Percentiles rank a stretch among this genome's conserved stretches.
These are phyloP conservation scores for Carex parvula DNA, from an alignment of 176 grass and related monocot genomes.

Conservation along the genomic window DNA sequence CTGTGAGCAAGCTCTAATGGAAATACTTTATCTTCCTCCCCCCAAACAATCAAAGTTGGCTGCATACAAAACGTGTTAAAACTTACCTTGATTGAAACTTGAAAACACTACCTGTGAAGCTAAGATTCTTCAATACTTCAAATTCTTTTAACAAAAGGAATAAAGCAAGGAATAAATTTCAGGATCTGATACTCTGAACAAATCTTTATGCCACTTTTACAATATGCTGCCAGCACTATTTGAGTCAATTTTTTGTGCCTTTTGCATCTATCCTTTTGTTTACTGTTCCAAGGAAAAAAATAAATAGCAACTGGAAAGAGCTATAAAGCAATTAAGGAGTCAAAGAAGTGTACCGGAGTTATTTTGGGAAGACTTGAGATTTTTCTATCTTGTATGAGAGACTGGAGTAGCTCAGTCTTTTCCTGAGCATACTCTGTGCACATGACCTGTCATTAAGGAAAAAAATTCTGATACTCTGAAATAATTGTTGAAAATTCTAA, in stretches of 20 bases:
- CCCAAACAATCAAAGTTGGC: slow-evolving; percentile 73
- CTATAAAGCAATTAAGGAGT: background rate
- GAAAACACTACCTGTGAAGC: background rate
- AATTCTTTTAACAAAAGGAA: background rate
- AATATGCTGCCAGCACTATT: background rate
- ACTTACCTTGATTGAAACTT: background rate
- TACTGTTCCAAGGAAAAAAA: slow-evolving; percentile 8
- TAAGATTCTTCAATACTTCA: background rate
- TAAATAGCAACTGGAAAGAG: background rate
- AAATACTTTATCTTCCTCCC: slow-evolving; percentile 78
- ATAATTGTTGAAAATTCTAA: background rate
- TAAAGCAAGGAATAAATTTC: background rate
- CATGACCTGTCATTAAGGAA: slow-evolving; percentile 56
- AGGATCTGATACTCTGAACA: background rate
- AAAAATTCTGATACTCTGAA: background rate
- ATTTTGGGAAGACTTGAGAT: slow-evolving; percentile 71
- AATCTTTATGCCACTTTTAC: background rate
- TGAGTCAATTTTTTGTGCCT: background rate
- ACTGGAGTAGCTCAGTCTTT: slow-evolving; percentile 62
- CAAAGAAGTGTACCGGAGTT: slow-evolving; percentile 43
- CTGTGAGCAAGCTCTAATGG: slow-evolving; percentile 85
- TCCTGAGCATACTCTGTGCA: slow-evolving; percentile 63
- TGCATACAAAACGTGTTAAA: slow-evolving; percentile 24
- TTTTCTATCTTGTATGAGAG: slow-evolving; percentile 58
- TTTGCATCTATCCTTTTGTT: background rate